These are phyloP conservation scores for Phytophthora pseudosyringae DNA, from an alignment of 352 stramenopile genomes.

Conservation along the genomic window DNA sequence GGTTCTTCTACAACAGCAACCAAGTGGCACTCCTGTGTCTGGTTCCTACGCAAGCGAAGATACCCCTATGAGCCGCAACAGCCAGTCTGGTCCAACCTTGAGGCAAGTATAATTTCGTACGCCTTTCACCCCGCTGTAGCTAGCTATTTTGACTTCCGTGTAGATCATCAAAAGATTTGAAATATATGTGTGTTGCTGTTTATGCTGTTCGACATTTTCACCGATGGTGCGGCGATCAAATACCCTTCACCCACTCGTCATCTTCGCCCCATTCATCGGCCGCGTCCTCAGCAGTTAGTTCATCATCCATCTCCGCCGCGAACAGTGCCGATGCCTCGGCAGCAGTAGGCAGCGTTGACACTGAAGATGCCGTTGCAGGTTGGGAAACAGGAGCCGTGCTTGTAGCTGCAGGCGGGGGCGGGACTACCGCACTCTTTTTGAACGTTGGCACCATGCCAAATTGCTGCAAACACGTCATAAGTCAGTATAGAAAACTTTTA, in stretches of 20 bases:
- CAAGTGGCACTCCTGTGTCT: slow-evolving; percentile 46
- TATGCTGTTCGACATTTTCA: slow-evolving; percentile 20
- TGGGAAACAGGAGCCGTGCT: slow-evolving; percentile 19
- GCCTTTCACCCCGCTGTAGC: slow-evolving; percentile 13
- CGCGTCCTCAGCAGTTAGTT: slow-evolving; percentile 42
- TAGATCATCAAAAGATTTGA: slow-evolving; percentile 31
- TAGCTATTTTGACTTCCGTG: slow-evolving; percentile 13
- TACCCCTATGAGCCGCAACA: slow-evolving; percentile 25
- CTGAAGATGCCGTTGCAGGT: slow-evolving; percentile 13
- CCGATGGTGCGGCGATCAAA: slow-evolving; percentile 38
- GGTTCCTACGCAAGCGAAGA: slow-evolving; percentile 53
- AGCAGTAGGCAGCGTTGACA: slow-evolving; percentile 35
- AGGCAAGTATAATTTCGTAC: slow-evolving; percentile 22
- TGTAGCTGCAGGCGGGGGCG: slow-evolving; percentile 30
- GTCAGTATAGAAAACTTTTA: slow-evolving; percentile 5
- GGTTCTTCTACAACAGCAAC: slow-evolving; percentile 45
- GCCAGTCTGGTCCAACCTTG: slow-evolving; percentile 11
- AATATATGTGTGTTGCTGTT: slow-evolving; percentile 40
- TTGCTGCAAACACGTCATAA: slow-evolving; percentile 52
- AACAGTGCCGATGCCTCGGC: slow-evolving; percentile 61
- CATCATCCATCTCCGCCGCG: slow-evolving; percentile 72
- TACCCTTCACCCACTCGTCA: slow-evolving; percentile 83
- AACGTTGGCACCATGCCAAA: slow-evolving; percentile 86
- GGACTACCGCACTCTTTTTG: slow-evolving; percentile 60
- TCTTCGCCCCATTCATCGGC: slow-evolving; percentile 78